phyloP scores from a whole-genome alignment of 495 filamentous ascomycete genomes.

The Saxophila tyrrhenica region DNA sequence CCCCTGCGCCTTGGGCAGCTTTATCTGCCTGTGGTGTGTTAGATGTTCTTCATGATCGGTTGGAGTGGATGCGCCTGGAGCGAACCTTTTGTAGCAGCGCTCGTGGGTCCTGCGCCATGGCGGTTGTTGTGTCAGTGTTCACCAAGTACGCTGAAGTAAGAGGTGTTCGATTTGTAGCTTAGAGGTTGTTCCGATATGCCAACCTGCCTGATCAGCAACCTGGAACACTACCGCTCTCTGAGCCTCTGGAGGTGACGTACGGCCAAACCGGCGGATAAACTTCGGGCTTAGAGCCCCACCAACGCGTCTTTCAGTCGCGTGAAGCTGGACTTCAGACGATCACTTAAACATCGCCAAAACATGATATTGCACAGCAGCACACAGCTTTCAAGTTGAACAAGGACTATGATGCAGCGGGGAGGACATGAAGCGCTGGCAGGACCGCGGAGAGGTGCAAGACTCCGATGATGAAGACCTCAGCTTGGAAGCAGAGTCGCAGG shows the following conservation, averaged over 20 bases:
- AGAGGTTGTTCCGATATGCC: no score
- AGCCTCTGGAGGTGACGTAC: background rate
- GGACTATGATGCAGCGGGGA: slow-evolving; percentile 3
- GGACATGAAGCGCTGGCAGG: slow-evolving; percentile 18
- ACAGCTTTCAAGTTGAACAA: slow-evolving; percentile 1
- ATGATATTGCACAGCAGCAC: background rate
- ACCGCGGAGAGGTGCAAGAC: slow-evolving; percentile 21
- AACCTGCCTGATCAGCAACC: background rate
- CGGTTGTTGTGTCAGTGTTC: slow-evolving; percentile 1
- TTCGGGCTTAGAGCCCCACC: background rate
- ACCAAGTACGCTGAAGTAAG: background rate
- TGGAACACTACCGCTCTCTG: background rate
- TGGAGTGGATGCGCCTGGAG: background rate
- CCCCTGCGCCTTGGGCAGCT: slow-evolving; percentile 12
- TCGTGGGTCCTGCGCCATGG: slow-evolving; percentile 26
- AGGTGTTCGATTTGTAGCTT: no score
- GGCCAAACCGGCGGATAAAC: background rate
- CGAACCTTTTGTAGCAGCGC: slow-evolving; percentile 25
- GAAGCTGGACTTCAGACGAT: background rate
- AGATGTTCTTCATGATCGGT: background rate
- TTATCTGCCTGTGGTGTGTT: slow-evolving; percentile 23
- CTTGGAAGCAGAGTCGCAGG: slow-evolving; percentile 4
- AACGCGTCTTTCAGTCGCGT: slow-evolving; percentile 6
- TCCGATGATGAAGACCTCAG: slow-evolving; percentile 22
- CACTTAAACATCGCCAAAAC: background rate